Conservation (phyloP, 164 flowering plant species). For the Macadamia integrifolia region DNA sequence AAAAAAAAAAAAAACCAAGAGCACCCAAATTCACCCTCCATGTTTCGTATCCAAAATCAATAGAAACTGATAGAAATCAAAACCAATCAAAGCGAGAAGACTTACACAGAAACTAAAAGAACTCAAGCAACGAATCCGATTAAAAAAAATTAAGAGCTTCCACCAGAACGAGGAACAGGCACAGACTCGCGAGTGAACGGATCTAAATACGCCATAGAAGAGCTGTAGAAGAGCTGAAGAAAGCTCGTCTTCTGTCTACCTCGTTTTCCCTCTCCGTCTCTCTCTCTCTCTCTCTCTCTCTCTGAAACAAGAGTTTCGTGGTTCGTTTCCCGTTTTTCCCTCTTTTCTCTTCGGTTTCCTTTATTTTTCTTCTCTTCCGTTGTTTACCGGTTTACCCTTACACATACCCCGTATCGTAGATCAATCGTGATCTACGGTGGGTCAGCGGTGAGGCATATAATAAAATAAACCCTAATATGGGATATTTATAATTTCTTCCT, state of each 20-base stretch:
- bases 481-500: too few species aligned
- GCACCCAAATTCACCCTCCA: conserved; percentile 16
- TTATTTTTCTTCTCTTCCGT: neutral
- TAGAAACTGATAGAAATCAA: conserved; percentile 1
- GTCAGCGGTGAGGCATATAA: too few species aligned
- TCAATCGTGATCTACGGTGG: too few species aligned
- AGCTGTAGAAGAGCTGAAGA: neutral
- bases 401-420: too few species aligned
- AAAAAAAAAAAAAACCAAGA: neutral
- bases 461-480: too few species aligned
- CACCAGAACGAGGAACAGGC: neutral
- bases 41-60: conserved; percentile 4
- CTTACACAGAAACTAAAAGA: conserved; percentile 11
- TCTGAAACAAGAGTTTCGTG: conserved; percentile 18
- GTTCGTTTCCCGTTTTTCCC: conserved; percentile 6
- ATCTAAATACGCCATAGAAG: conserved; percentile 26
- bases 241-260: neutral
- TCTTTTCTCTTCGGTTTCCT: neutral
- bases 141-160: conserved; percentile 5
- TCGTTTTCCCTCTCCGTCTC: conserved; percentile 7
- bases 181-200: conserved; percentile 6
- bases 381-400: neutral
- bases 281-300: conserved; percentile 8
- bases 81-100: neutral
- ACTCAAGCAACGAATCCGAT: conserved; percentile 6